These are phyloP conservation scores for Chytriomyces sp. DNA, from an alignment of 192 early-diverging fungal genomes.

Conservation along the genomic window DNA sequence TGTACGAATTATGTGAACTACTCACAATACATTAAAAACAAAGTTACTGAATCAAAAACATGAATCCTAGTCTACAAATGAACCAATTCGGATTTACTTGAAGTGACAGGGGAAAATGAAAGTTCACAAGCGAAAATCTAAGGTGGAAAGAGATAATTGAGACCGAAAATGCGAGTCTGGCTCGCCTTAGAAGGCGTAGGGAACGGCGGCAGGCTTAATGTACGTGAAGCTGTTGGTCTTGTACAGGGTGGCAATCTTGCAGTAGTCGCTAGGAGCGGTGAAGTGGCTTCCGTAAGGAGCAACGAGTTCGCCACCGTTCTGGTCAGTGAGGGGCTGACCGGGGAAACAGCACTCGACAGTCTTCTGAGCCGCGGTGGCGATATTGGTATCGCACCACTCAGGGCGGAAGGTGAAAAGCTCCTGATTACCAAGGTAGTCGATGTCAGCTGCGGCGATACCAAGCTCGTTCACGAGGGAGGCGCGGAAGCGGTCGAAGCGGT, in stretches of 20 bases:
- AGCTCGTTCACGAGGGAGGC: constrained; percentile 14
- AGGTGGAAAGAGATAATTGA: background rate
- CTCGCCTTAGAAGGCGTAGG: background rate
- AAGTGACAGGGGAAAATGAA: too few species aligned
- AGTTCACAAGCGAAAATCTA: too few species aligned
- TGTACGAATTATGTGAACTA: too few species aligned
- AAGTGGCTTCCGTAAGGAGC: too few species aligned
- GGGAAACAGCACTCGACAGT: constrained; percentile 9
- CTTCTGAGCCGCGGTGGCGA: background rate
- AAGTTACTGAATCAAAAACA: too few species aligned
- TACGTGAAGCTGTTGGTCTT: background rate
- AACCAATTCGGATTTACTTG: too few species aligned
- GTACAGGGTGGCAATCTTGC: background rate
- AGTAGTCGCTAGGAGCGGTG: background rate
- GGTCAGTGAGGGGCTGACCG: background rate
- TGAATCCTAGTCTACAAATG: too few species aligned
- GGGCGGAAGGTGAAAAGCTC: background rate
- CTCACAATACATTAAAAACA: too few species aligned
- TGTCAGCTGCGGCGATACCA: background rate
- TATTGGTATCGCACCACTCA: background rate
- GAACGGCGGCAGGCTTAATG: background rate
- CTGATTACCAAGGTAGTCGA: constrained; percentile 11
- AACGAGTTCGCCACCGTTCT: background rate
- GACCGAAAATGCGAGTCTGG: background rate
- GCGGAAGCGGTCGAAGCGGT: constrained; percentile 10